These are phyloP conservation scores for Corylus americana DNA, from an alignment of 306 rosid species.

Conservation along the genomic window DNA sequence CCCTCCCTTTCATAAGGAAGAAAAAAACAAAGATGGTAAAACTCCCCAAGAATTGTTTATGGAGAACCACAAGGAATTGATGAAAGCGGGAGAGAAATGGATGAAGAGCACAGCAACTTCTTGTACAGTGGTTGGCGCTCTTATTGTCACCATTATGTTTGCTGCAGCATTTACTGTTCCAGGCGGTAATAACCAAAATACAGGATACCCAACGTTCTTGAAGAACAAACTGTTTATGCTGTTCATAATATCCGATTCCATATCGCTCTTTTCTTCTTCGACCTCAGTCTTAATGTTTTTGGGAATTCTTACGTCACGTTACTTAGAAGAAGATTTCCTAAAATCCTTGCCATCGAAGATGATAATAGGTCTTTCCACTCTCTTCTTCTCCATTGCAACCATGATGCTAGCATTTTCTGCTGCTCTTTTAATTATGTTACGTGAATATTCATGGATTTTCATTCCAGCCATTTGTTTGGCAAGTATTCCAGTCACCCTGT, in stretches of 20 bases:
- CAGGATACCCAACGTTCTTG: slow-evolving; percentile 9
- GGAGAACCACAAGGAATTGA: not conserved
- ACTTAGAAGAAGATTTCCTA: too few species aligned
- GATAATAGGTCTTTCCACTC: not conserved
- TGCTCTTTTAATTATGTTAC: too few species aligned
- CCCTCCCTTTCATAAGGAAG: not conserved
- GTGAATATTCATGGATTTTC: too few species aligned
- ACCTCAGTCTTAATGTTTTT: too few species aligned
- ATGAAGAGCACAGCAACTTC: slow-evolving; percentile 22
- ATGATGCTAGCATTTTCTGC: too few species aligned
- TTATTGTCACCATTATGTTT: slow-evolving; percentile 22
- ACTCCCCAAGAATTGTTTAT: slow-evolving; percentile 23
- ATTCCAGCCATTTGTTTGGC: too few species aligned
- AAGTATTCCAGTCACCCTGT: too few species aligned
- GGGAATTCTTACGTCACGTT: too few species aligned
- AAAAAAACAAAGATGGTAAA: not conserved
- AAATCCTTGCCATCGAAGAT: not conserved
- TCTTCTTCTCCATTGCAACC: slow-evolving; percentile 8
- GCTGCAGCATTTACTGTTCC: slow-evolving; percentile 21
- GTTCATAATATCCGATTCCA: slow-evolving; percentile 12
- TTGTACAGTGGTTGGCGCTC: slow-evolving; percentile 17
- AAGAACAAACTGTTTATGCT: not conserved
- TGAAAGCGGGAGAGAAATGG: slow-evolving; percentile 26
- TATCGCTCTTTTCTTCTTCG: slow-evolving; percentile 10
- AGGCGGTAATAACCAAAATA: slow-evolving; percentile 9